Conservation (phyloP, 345 rosid species). For the Jatropha curcas region DNA sequence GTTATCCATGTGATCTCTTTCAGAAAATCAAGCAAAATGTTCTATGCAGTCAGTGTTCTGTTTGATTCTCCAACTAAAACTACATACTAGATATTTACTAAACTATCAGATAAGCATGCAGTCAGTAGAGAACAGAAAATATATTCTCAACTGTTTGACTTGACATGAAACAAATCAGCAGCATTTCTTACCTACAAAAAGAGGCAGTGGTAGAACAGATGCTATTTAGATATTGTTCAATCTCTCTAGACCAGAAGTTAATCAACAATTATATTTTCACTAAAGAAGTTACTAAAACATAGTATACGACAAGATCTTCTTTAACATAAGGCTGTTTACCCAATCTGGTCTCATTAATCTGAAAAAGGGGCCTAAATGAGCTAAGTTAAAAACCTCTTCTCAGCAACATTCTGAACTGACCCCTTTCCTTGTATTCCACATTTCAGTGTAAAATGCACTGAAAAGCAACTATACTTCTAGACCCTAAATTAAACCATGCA, state of each 20-base stretch:
- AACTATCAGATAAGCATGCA: background rate
- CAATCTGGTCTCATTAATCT: background rate
- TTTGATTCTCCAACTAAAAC: background rate
- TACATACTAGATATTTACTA: background rate
- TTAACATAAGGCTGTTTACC: background rate
- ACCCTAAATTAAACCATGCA: background rate
- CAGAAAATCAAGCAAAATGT: background rate
- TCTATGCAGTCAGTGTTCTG: background rate
- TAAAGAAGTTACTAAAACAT: background rate
- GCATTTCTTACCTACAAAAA: background rate
- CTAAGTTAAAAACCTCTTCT: background rate
- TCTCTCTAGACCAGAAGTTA: background rate
- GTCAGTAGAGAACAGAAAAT: background rate
- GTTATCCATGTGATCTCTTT: background rate
- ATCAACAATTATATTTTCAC: background rate
- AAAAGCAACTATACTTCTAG: background rate
- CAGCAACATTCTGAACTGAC: background rate
- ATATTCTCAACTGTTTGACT: background rate
- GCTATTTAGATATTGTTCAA: background rate
- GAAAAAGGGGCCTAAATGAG: background rate
- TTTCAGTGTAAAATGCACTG: background rate
- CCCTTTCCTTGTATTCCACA: background rate
- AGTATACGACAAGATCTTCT: background rate
- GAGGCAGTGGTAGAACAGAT: background rate
- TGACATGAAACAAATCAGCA: background rate